Evolutionary conservation across 2,329 filamentous ascomycete species (phyloP), one percentile per base, ranked within the genome.

Genomic region (Xylaria sp.): DNA sequence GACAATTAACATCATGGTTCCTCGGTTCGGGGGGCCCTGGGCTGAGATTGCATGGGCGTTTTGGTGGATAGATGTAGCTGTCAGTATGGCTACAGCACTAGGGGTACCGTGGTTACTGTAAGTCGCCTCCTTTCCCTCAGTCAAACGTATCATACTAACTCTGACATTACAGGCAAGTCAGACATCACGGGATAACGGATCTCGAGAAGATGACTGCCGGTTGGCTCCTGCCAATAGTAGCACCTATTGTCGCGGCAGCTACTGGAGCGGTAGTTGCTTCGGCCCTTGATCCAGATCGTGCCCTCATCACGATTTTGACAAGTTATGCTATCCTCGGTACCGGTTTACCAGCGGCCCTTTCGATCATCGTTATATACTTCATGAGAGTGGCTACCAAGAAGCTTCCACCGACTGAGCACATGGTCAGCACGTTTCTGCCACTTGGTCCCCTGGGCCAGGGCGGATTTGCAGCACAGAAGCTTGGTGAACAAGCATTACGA

Each of bases 401-500:
- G 49, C 79, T 88, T 7, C 87, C 86, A 2, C 84, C 86, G 2
- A 79, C 83, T 20, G 87, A 88, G 74, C 83, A 87, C 64, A 89
- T 92, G 51, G 89, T 92, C 10, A 90, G 87, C 2, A 86, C 88
- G 6, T 91, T 92, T 72, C 80, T 93, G 0, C 90, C 90, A 0
- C 81, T 92, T 0, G 89, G 90, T 0, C 89, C 90, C 0, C 79
- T 92, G 0, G 90, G 90, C 0, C 88, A 91, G 76, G 90, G 89
- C 15, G 89, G 88, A 1, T 92, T 87, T 74, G 86, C 82, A 58
- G 84, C 85, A 48, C 82, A 86, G 77, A 83, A 86, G 71, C 79
- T 84, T 3, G 87, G 86, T 6, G 81, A 82, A 56, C 82, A 85
- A 3, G 83, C 86, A 4, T 73, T 84, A 58, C 73, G 76, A 3